phyloP scores from a whole-genome alignment of 2,329 filamentous ascomycete species.

The Hansfordia pulvinata region DNA sequence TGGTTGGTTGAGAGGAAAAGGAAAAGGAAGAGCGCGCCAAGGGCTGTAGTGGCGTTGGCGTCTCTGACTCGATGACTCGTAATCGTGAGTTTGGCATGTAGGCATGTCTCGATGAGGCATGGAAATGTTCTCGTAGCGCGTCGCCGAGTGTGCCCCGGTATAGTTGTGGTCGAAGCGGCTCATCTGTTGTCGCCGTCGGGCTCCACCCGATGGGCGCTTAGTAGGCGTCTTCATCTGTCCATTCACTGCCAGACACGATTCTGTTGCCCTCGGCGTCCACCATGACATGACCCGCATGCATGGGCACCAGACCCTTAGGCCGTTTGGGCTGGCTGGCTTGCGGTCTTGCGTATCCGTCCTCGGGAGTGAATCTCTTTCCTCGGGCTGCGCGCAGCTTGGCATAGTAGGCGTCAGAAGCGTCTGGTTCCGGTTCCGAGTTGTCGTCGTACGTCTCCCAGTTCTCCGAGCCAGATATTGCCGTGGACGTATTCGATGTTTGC shows the following conservation, averaged over 20 bases:
- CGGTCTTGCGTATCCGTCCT: conserved; percentile 24
- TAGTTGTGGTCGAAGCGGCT: no score
- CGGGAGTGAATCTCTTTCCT: conserved; percentile 48
- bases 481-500: conserved; percentile 67
- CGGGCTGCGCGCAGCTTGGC: conserved; percentile 60
- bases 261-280: conserved; percentile 47
- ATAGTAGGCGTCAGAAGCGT: conserved; percentile 67
- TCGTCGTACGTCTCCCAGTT: conserved; percentile 98
- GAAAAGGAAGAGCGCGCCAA: no score
- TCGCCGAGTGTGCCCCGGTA: no score
- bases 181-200: no score
- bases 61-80: no score
- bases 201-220: conserved; percentile 17
- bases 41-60: no score
- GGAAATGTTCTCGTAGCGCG: no score
- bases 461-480: conserved; percentile 68
- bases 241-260: conserved; percentile 51
- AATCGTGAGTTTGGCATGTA: no score
- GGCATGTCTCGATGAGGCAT: no score
- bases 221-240: conserved; percentile 52
- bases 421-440: conserved; percentile 60
- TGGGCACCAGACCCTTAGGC: conserved; percentile 36
- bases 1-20: no score
- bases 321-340: conserved; percentile 36
- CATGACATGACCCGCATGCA: conserved; percentile 32